Evolutionary conservation across 345 rosid species (phyloP).

Genomic region (Euphorbia lathyris): DNA sequence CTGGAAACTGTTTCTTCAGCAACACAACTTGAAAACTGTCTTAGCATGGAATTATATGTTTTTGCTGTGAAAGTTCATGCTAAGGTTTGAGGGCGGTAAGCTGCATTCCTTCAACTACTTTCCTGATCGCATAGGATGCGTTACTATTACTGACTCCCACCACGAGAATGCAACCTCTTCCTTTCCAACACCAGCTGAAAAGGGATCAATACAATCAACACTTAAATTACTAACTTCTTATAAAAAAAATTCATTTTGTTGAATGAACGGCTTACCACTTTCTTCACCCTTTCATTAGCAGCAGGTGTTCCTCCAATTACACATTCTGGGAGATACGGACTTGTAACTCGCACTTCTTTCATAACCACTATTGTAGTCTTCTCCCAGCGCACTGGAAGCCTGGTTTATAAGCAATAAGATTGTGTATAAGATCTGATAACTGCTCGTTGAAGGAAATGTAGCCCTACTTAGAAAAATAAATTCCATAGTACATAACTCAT

Average conservation of each 20-base stretch:
- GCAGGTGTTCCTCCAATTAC: slow-evolving; percentile 90
- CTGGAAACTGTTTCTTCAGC: slow-evolving; percentile 10
- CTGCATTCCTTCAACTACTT: slow-evolving; percentile 15
- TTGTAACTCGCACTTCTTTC: slow-evolving; percentile 88
- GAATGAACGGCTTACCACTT: slow-evolving; percentile 67
- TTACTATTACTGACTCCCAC: slow-evolving; percentile 37
- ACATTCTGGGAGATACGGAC: slow-evolving; percentile 83
- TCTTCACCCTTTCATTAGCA: slow-evolving; percentile 95
- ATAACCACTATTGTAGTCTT: slow-evolving; percentile 82
- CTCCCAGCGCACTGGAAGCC: slow-evolving; percentile 99
- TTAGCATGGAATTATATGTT: slow-evolving; percentile 15
- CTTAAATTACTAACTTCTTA: slow-evolving; percentile 3
- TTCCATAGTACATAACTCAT: neutral
- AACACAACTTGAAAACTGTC: slow-evolving; percentile 11
- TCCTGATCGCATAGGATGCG: slow-evolving; percentile 8
- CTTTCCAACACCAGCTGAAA: slow-evolving; percentile 64
- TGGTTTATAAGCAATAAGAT: slow-evolving; percentile 28
- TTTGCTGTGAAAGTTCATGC: slow-evolving; percentile 3
- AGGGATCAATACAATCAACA: slow-evolving; percentile 7
- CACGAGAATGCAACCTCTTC: slow-evolving; percentile 58
- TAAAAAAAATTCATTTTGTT: slow-evolving; percentile 1
- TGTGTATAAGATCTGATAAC: neutral
- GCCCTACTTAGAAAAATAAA: neutral
- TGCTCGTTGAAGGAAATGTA: neutral
- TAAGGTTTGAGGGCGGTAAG: slow-evolving; percentile 6